A percentile compares a stretch with the other conserved stretches of the same genome.
Conservation (phyloP, 2,329 filamentous ascomycete species). For the Epichloe coenophiala region DNA sequence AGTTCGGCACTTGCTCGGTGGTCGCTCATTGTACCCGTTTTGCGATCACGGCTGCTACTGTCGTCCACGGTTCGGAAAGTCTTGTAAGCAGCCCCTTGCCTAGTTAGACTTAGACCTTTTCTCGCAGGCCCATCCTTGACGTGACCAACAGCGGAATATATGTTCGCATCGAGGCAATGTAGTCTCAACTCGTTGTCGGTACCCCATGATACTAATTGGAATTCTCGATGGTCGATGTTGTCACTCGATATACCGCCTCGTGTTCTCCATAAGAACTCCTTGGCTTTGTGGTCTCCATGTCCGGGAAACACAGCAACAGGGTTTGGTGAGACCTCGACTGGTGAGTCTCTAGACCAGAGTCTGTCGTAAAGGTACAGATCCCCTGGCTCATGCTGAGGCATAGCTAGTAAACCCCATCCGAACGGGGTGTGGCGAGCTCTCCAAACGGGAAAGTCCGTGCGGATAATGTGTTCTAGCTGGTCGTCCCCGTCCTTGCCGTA, state of each 20-base stretch:
- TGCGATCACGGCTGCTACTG: slow-evolving; percentile 41
- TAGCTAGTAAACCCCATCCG: slow-evolving; percentile 70
- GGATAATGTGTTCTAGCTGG: slow-evolving; percentile 61
- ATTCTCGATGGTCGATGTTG: slow-evolving; percentile 70
- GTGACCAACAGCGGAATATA: slow-evolving; percentile 58
- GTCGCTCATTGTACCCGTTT: slow-evolving; percentile 48
- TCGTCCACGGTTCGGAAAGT: slow-evolving; percentile 67
- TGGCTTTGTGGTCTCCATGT: slow-evolving; percentile 57
- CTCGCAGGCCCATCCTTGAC: slow-evolving; percentile 52
- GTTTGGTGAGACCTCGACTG: slow-evolving; percentile 28
- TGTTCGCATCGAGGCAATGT: slow-evolving; percentile 54
- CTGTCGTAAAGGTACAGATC: slow-evolving; percentile 76
- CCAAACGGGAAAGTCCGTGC: slow-evolving; percentile 79
- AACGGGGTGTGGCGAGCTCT: slow-evolving; percentile 85
- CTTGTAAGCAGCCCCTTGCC: slow-evolving; percentile 74
- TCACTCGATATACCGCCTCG: slow-evolving; percentile 55
- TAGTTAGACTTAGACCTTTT: slow-evolving; percentile 57
- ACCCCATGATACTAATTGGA: slow-evolving; percentile 88
- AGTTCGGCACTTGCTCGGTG: slow-evolving; percentile 33
- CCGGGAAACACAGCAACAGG: slow-evolving; percentile 47
- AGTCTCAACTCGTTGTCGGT: slow-evolving; percentile 72
- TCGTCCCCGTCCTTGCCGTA: slow-evolving; percentile 49
- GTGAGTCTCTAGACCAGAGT: slow-evolving; percentile 30
- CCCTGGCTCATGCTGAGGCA: slow-evolving; percentile 82
- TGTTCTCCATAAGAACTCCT: slow-evolving; percentile 82